Evolutionary conservation across 768 basidiomycete species (phyloP).

Genomic region (Nevesoporus exiguus): DNA sequence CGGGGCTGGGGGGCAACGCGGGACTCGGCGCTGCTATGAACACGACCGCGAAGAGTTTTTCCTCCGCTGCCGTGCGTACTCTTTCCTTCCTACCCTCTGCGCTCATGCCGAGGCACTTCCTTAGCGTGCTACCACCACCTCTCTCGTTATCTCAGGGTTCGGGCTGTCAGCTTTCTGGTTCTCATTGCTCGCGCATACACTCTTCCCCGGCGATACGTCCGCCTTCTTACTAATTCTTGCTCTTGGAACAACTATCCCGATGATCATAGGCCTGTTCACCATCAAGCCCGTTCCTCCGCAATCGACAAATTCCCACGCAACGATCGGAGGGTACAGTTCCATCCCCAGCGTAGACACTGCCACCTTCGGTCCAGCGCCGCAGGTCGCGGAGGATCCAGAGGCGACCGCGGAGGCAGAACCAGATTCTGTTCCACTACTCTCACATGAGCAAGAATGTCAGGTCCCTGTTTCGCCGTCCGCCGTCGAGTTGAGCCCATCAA

Average conservation of each 20-base stretch:
- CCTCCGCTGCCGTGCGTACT: slow-evolving; percentile 57
- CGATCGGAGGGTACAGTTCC: slow-evolving; percentile 18
- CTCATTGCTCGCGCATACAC: slow-evolving; percentile 64
- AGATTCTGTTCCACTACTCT: slow-evolving; percentile 22
- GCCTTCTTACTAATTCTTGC: slow-evolving; percentile 73
- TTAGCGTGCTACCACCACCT: slow-evolving; percentile 73
- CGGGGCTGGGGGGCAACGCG: slow-evolving; percentile 74
- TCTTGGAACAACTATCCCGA: slow-evolving; percentile 73
- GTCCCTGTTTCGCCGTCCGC: slow-evolving; percentile 15
- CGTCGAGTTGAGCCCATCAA: slow-evolving; percentile 25
- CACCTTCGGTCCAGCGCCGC: slow-evolving; percentile 26
- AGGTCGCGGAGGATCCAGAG: slow-evolving; percentile 6
- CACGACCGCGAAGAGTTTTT: slow-evolving; percentile 79
- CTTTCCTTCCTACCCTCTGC: not conserved
- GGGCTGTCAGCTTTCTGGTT: slow-evolving; percentile 92
- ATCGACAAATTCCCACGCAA: slow-evolving; percentile 22
- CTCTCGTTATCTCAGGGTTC: slow-evolving; percentile 80
- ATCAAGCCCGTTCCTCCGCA: slow-evolving; percentile 67
- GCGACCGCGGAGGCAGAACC: slow-evolving; percentile 20
- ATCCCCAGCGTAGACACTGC: slow-evolving; percentile 16
- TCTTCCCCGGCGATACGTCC: slow-evolving; percentile 77
- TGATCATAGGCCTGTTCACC: slow-evolving; percentile 74
- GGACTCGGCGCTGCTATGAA: slow-evolving; percentile 73
- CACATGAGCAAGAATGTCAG: slow-evolving; percentile 22
- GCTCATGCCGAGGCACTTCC: not conserved